Evolutionary conservation across 2,329 filamentous ascomycete species (phyloP).

Genomic region (Penicillium sp.): DNA sequence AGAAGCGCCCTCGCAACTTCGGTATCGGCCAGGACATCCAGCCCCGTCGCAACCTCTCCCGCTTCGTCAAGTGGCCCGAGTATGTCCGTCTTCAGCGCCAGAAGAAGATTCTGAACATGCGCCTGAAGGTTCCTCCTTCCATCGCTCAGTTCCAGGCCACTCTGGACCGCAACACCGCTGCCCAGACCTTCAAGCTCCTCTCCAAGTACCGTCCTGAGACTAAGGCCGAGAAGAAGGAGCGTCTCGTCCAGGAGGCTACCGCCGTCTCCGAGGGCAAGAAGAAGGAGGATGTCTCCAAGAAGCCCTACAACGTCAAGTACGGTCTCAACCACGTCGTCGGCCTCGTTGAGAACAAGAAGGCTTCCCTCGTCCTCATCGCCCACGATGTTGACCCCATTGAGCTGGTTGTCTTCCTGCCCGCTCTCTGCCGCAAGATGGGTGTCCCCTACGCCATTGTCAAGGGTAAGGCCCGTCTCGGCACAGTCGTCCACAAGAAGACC

Average conservation of each 20-base stretch:
- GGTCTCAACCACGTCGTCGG: constrained; percentile 99
- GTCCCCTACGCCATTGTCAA: constrained; percentile 98
- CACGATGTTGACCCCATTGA: constrained; percentile 99
- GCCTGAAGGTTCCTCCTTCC: constrained; percentile 95
- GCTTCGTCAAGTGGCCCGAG: constrained; percentile 99
- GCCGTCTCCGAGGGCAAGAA: constrained; percentile 99
- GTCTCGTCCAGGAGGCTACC: constrained; percentile 95
- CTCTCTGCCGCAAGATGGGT: constrained; percentile 99
- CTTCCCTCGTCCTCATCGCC: constrained; percentile 93
- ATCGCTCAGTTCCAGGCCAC: constrained; percentile 98
- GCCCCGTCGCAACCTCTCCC: constrained; percentile 88
- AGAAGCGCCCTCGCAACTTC: constrained; percentile 97
- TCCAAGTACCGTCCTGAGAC: constrained; percentile 99
- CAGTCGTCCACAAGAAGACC: constrained; percentile 99
- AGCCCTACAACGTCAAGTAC: constrained; percentile 99
- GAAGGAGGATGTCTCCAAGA: constrained; percentile 99
- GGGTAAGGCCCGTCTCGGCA: constrained; percentile 98
- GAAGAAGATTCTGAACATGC: constrained; percentile 95
- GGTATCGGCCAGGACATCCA: constrained; percentile 99
- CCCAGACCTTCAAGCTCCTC: constrained; percentile 97
- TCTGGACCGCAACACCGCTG: constrained; percentile 93
- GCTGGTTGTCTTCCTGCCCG: constrained; percentile 97
- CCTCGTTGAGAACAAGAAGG: constrained; percentile 99
- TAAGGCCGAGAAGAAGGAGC: constrained; percentile 99
- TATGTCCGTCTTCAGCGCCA: constrained; percentile 97